phyloP scores from a whole-genome alignment of 2,329 filamentous ascomycete species.

The Fusarium sp. region DNA sequence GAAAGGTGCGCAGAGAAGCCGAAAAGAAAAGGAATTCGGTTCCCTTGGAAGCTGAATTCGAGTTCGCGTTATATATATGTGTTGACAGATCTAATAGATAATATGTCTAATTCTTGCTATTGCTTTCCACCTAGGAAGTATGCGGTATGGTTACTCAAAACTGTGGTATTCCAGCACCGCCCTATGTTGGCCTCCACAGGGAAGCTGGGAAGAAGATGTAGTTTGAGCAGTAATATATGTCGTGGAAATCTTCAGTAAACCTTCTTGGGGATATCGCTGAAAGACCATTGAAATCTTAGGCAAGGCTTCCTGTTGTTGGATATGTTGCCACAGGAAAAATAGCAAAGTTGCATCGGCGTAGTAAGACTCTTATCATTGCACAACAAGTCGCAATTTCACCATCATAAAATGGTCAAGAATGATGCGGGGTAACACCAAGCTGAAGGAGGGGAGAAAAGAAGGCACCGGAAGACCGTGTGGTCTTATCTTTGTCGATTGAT shows the following conservation, averaged over 20 bases:
- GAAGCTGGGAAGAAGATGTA: not conserved
- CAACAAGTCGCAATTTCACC: not conserved
- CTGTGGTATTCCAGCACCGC: accelerated
- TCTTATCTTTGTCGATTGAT: not conserved
- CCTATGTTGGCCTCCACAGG: not conserved
- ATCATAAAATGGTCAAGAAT: not conserved
- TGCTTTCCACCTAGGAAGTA: not conserved
- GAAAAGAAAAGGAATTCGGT: not conserved
- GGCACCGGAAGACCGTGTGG: not conserved
- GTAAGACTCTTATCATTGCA: not conserved
- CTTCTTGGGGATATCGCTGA: too few species aligned
- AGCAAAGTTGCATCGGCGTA: not conserved
- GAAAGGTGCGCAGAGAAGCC: not conserved
- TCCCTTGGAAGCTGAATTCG: not conserved
- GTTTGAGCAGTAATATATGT: not conserved
- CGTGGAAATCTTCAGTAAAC: not conserved
- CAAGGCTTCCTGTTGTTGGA: not conserved
- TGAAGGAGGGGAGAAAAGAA: not conserved
- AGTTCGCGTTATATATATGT: not conserved
- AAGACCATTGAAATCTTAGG: not conserved
- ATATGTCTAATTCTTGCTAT: not conserved
- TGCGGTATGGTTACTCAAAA: not conserved
- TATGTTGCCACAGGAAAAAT: not conserved
- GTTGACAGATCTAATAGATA: not conserved
- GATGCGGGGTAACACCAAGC: not conserved